Evolutionary conservation across 208 protist species (phyloP).

Genomic region (Acanthamoeba royreba): DNA sequence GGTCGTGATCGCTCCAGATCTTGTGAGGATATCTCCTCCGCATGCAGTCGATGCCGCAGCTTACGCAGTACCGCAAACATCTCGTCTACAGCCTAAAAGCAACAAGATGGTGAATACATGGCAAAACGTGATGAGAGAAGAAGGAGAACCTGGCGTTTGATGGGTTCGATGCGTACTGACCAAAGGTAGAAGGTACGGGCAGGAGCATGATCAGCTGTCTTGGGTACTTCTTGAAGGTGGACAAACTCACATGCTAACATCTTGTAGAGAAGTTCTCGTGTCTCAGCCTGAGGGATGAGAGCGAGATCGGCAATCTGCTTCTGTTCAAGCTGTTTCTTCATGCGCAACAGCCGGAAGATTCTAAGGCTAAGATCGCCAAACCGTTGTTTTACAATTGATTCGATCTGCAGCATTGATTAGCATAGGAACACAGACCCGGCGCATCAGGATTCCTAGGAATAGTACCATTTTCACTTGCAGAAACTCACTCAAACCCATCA

Average conservation of each 20-base stretch:
- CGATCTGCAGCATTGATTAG: too few species aligned
- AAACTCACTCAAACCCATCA: conserved; percentile 5
- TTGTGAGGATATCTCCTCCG: neutral
- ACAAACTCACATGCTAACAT: conserved; percentile 23
- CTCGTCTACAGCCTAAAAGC: neutral
- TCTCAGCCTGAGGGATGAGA: neutral
- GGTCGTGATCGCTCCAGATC: neutral
- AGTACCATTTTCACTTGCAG: neutral
- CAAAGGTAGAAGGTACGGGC: conserved; percentile 39
- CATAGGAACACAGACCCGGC: too few species aligned
- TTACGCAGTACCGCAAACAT: neutral
- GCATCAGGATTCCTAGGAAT: too few species aligned
- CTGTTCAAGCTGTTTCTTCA: conserved; percentile 32
- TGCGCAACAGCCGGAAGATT: neutral
- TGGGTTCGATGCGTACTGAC: neutral
- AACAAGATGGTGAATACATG: neutral
- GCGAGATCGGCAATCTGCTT: conserved; percentile 16
- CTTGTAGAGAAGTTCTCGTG: neutral
- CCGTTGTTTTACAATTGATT: neutral
- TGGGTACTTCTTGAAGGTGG: conserved; percentile 41
- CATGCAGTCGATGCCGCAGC: neutral
- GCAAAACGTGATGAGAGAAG: neutral
- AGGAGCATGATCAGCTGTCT: neutral
- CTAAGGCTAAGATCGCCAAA: conserved; percentile 29
- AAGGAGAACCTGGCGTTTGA: neutral